Percentiles rank a stretch among this genome's conserved stretches.
Evolutionary conservation across 805 yeast genomes (phyloP).

Genomic region (Wickerhamiella kazuoi): DNA sequence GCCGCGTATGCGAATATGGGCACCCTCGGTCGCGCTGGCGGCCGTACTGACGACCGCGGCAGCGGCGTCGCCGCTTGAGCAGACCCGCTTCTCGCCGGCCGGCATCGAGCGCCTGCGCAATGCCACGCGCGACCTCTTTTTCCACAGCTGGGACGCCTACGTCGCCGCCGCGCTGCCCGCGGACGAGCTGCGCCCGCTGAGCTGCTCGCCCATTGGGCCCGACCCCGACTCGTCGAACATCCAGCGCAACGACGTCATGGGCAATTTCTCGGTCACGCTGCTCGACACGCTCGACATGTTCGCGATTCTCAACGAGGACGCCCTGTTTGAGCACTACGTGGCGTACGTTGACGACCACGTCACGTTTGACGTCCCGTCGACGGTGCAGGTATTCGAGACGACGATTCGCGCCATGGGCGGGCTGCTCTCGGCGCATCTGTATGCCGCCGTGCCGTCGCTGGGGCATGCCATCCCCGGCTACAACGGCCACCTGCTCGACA

Average conservation of each 20-base stretch:
- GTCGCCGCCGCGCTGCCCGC: slow-evolving; percentile 54
- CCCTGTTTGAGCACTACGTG: slow-evolving; percentile 32
- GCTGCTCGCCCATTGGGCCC: slow-evolving; percentile 52
- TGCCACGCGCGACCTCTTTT: slow-evolving; percentile 40
- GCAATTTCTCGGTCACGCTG: slow-evolving; percentile 63
- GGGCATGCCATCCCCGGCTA: slow-evolving; percentile 32
- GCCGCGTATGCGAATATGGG: no score
- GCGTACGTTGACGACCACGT: slow-evolving; percentile 24
- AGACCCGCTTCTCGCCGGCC: neutral
- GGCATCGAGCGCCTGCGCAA: slow-evolving; percentile 9
- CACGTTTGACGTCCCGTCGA: slow-evolving; percentile 43
- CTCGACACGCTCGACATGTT: slow-evolving; percentile 68
- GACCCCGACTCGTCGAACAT: slow-evolving; percentile 39
- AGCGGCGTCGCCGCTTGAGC: slow-evolving; percentile 2
- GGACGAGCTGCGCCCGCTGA: slow-evolving; percentile 58
- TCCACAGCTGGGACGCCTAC: slow-evolving; percentile 62
- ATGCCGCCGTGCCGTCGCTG: slow-evolving; percentile 33
- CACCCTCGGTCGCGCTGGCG: no score
- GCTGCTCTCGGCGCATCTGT: slow-evolving; percentile 58
- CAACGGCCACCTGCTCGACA: slow-evolving; percentile 49
- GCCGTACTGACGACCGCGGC: no score
- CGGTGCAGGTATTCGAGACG: slow-evolving; percentile 77
- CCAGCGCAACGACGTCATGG: slow-evolving; percentile 64
- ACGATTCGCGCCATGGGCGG: slow-evolving; percentile 75
- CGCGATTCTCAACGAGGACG: slow-evolving; percentile 50